Percentiles rank a stretch among this genome's conserved stretches.
Conservation (phyloP, 176 grass and related monocot genomes). For the Cymbopogon citratus region DNA sequence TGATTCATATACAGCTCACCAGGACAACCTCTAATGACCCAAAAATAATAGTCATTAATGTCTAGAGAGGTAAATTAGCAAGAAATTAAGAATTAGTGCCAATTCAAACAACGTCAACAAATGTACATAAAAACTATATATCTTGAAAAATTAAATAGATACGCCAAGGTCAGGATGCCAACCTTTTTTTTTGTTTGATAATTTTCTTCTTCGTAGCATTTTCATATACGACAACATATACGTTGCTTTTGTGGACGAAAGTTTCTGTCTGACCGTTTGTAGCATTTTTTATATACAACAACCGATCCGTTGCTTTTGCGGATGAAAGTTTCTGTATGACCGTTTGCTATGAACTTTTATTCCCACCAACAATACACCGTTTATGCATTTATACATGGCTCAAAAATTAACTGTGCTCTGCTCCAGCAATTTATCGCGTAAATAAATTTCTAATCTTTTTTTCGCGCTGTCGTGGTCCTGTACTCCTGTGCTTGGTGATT, state of each 20-base stretch:
- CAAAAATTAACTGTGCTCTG: neutral
- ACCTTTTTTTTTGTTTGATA: neutral
- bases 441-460: neutral
- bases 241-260: neutral
- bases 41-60: slow-evolving; percentile 5
- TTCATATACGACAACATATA: neutral
- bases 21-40: neutral
- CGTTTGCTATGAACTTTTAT: too few relatives aligned
- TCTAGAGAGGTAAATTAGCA: neutral
- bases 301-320: neutral
- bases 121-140: neutral
- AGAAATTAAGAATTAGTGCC: neutral
- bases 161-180: neutral
- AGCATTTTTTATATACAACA: neutral
- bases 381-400: neutral
- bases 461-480: neutral
- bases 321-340: neutral
- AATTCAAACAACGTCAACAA: neutral
- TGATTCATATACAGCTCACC: neutral
- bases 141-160: neutral
- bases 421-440: neutral
- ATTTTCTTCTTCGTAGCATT: neutral
- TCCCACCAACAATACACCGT: neutral
- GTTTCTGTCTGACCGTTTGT: neutral
- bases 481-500: slow-evolving; percentile 15